A percentile compares a stretch with the other conserved stretches of the same genome.
These are phyloP conservation scores for Cucumis melo DNA, from an alignment of 306 rosid genomes.

Conservation along the genomic window DNA sequence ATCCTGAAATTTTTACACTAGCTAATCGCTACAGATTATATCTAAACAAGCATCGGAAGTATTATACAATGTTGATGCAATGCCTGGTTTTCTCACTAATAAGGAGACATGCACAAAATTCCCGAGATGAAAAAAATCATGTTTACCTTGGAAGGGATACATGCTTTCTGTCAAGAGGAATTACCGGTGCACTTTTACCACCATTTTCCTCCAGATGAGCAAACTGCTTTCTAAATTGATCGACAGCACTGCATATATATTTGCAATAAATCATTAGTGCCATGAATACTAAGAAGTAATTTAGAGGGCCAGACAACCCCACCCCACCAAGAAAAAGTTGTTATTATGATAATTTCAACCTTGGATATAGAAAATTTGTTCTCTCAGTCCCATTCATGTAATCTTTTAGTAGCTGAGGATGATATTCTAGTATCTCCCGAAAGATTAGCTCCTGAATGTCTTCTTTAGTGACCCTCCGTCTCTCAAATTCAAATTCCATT, in stretches of 20 bases:
- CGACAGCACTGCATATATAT: constrained; percentile 45
- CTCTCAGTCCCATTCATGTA: constrained; percentile 75
- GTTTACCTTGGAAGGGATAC: constrained; percentile 80
- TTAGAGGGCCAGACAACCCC: background rate
- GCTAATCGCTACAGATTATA: background rate
- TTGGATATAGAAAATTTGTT: constrained; percentile 81
- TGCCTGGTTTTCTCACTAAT: background rate
- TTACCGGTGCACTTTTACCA: constrained; percentile 50
- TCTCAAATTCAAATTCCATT: constrained; percentile 93
- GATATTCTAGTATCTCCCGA: constrained; percentile 81
- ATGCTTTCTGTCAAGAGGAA: constrained; percentile 75
- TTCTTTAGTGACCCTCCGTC: constrained; percentile 71
- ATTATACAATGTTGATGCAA: background rate
- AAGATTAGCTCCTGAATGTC: constrained; percentile 83
- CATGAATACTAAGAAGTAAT: background rate
- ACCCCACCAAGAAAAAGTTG: background rate
- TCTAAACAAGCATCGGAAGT: background rate
- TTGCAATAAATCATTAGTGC: background rate
- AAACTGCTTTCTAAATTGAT: constrained; percentile 78
- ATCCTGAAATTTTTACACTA: background rate
- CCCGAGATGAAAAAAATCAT: constrained; percentile 4
- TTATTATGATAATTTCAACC: constrained; percentile 23
- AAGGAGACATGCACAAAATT: background rate
- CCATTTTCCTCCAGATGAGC: constrained; percentile 69
- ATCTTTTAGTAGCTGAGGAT: constrained; percentile 85